Evolutionary conservation across 345 rosid genomes (phyloP).

Genomic region (Populus davidiana): DNA sequence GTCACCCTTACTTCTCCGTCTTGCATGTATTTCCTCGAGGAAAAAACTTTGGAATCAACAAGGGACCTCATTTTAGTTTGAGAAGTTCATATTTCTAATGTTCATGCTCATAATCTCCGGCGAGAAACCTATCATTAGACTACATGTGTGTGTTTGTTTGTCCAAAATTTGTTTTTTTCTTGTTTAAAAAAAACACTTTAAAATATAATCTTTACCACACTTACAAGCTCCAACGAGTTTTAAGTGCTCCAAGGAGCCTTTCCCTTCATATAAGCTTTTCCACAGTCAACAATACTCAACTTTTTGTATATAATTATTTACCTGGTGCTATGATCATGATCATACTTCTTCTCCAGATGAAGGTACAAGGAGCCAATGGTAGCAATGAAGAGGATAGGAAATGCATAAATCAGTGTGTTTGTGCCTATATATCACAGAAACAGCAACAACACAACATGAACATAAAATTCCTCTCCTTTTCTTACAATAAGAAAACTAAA

Average conservation of each 20-base stretch:
- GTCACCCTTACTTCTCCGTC: no score
- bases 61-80: no score
- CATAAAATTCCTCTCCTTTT: neutral
- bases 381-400: slow-evolving; percentile 64
- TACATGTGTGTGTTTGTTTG: no score
- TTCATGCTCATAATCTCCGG: no score
- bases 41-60: no score
- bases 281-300: neutral
- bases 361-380: slow-evolving; percentile 53
- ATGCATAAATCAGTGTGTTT: slow-evolving; percentile 43
- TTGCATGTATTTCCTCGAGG: no score
- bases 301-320: neutral
- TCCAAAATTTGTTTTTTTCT: no score
- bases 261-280: neutral
- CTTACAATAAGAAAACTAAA: neutral
- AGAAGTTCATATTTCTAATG: no score
- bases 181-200: no score
- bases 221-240: no score
- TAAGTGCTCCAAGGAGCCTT: neutral
- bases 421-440: slow-evolving; percentile 34
- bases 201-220: no score
- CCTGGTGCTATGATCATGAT: slow-evolving; percentile 2
- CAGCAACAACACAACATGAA: slow-evolving; percentile 1
- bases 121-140: no score
- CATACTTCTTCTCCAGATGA: slow-evolving; percentile 44